Evolutionary conservation across 139 green algal genomes (phyloP).

Genomic region (Auxenochlorella protothecoides): DNA sequence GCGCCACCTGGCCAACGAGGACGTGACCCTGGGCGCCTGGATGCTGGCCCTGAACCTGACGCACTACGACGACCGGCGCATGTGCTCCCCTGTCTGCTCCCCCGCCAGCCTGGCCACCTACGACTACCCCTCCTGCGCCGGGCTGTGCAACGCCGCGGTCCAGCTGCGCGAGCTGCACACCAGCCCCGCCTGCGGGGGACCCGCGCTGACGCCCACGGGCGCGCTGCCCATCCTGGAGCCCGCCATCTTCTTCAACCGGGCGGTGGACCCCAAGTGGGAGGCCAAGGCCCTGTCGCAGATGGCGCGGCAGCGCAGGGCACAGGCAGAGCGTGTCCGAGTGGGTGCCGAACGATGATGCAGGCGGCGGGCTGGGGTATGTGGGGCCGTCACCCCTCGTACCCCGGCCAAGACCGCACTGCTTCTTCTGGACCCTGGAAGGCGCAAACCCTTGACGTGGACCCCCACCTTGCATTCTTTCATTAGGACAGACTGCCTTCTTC

Average conservation of each 20-base stretch:
- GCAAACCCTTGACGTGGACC: too few relatives aligned
- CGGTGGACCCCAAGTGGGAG: not conserved
- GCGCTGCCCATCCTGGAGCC: not conserved
- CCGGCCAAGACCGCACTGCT: too few relatives aligned
- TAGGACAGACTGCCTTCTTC: too few relatives aligned
- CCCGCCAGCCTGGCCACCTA: slow-evolving; percentile 25
- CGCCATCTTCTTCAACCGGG: not conserved
- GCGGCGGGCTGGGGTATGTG: too few relatives aligned
- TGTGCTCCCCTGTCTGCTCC: slow-evolving; percentile 38
- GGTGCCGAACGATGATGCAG: too few relatives aligned
- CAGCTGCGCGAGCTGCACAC: slow-evolving; percentile 22
- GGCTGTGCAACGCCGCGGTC: slow-evolving; percentile 27
- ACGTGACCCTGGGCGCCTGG: slow-evolving; percentile 53
- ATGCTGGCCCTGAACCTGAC: slow-evolving; percentile 56
- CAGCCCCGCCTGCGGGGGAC: not conserved
- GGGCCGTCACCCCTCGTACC: too few relatives aligned
- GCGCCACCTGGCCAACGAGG: slow-evolving; percentile 54
- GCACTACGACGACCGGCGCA: slow-evolving; percentile 47
- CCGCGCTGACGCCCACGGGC: not conserved
- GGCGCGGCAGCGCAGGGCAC: not conserved
- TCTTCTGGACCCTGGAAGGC: too few relatives aligned
- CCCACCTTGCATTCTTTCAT: too few relatives aligned
- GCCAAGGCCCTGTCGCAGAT: not conserved
- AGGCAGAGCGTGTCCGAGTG: too few relatives aligned
- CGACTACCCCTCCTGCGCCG: slow-evolving; percentile 30